These are phyloP conservation scores for Aureobasidium sp. DNA, from an alignment of 2,329 filamentous ascomycete genomes.

Conservation along the genomic window DNA sequence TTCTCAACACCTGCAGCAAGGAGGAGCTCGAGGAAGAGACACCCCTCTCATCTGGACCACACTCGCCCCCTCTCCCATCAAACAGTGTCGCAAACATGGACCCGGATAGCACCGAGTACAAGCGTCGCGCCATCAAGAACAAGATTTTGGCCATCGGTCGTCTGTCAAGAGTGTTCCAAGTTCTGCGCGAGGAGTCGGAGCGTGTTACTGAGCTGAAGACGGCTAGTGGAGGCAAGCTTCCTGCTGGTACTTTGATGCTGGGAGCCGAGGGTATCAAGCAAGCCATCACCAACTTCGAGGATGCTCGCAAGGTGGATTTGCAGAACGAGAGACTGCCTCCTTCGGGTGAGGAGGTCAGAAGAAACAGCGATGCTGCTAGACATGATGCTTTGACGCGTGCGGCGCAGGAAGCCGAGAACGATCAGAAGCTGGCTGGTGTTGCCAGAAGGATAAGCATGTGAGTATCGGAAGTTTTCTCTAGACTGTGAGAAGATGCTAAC, in stretches of 20 bases:
- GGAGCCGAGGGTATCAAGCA: slow-evolving; percentile 98
- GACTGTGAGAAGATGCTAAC: slow-evolving; percentile 16
- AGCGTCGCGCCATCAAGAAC: slow-evolving; percentile 97
- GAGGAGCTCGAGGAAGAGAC: slow-evolving; percentile 88
- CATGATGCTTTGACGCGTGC: slow-evolving; percentile 80
- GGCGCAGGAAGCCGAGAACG: slow-evolving; percentile 81
- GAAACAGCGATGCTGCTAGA: slow-evolving; percentile 72
- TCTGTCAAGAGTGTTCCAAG: slow-evolving; percentile 95
- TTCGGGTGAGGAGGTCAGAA: slow-evolving; percentile 81
- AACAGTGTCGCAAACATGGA: slow-evolving; percentile 44
- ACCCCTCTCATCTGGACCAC: slow-evolving; percentile 57
- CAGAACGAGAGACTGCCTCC: slow-evolving; percentile 94
- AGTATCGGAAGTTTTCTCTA: slow-evolving; percentile 34
- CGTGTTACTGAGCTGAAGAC: slow-evolving; percentile 97
- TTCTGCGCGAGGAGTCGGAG: slow-evolving; percentile 93
- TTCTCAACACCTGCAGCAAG: slow-evolving; percentile 97
- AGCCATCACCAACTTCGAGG: slow-evolving; percentile 92
- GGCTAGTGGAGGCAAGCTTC: slow-evolving; percentile 81
- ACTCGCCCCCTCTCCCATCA: slow-evolving; percentile 60
- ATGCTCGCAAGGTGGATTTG: slow-evolving; percentile 90
- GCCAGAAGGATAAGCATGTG: slow-evolving; percentile 94
- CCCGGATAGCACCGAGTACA: slow-evolving; percentile 83
- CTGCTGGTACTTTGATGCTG: slow-evolving; percentile 93
- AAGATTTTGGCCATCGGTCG: slow-evolving; percentile 97
- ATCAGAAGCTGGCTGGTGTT: slow-evolving; percentile 75